Base-by-base conservation (phyloP, 2,329 filamentous ascomycete genomes). In the Blastomyces percursus region DNA sequence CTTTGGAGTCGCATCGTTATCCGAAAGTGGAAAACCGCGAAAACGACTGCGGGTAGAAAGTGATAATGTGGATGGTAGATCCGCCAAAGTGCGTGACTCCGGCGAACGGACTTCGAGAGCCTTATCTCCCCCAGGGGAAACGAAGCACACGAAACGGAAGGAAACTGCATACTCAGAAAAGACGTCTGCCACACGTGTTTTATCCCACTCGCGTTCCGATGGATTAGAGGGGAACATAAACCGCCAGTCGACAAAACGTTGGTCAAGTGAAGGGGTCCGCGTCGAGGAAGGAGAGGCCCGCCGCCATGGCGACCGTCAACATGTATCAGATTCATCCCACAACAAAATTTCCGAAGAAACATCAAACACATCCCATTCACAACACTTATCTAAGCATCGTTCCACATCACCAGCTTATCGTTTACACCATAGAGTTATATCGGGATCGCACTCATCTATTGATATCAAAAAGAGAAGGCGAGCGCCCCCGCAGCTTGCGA, bases 91-190 rank as follows among this genome's bases (percentile, higher is more conserved):
- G 55, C 69, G 68, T 48, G 70, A 67, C 14, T 61, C 64, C 35
- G 73, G 69, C 62, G 61, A 51, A 32, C 71, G 68, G n/a, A 66
- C 50, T 32, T 69, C 68, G 60, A 68, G 71, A 66, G 66, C 63
- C 2, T 58, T 61, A 35, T 73, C 74, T 11, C 73, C 72, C 1
- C 24, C 60, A 3, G 66, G 67, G 6, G 70, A 72, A 12, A 69
- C 76, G 40, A 77, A 76, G 3, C 70, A 72, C 11, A 69, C 76
- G 42, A 77, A 77, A 63, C 65, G 70, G 38, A 75, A 76, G 63
- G 74, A 70, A 56, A 64, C 64, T 6, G 74, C 77, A 54, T 73
- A 75, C 42, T 46, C 65, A 1, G 68, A 67, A 5, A 65, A 68
- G 8, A 64, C 71, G 21, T 66, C 71, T 46, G 67, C 66, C 46